Percentiles rank a stretch among this genome's conserved stretches.
These are phyloP conservation scores for Auxenochlorella pyrenoidosa DNA, from an alignment of 139 green algal species.

Conservation along the genomic window DNA sequence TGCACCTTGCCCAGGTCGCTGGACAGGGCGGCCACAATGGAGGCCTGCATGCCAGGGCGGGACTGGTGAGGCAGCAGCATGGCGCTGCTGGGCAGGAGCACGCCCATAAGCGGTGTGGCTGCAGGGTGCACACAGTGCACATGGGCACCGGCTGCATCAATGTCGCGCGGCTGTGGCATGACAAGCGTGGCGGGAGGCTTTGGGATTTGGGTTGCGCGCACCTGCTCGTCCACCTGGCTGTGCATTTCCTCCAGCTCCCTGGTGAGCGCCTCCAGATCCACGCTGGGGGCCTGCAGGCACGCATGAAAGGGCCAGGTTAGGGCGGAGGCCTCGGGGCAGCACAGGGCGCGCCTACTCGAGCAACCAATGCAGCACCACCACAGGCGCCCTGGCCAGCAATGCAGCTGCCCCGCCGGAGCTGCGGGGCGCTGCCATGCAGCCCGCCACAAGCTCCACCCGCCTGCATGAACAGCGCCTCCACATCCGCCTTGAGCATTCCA, in stretches of 20 bases:
- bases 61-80: background rate
- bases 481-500: conserved; percentile 68
- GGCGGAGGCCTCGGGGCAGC: too few relatives aligned
- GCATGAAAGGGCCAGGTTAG: conserved; percentile 24
- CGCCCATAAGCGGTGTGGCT: too few relatives aligned
- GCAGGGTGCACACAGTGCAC: background rate
- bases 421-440: too few relatives aligned
- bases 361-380: too few relatives aligned
- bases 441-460: background rate
- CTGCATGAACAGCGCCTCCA: conserved; percentile 89
- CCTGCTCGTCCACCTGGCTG: conserved; percentile 68
- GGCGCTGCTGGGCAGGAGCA: background rate
- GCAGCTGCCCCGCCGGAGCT: too few relatives aligned
- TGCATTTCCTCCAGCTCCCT: conserved; percentile 64
- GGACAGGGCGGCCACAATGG: conserved; percentile 52
- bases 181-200: too few relatives aligned
- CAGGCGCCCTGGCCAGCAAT: too few relatives aligned
- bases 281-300: conserved; percentile 75
- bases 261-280: conserved; percentile 79
- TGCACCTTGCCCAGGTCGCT: conserved; percentile 71
- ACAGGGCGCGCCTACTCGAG: too few relatives aligned
- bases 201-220: too few relatives aligned
- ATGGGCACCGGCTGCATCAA: background rate
- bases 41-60: background rate
- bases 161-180: background rate